Evolutionary conservation across 257 asterid genomes (phyloP).

Genomic region (Phtheirospermum japonicum): DNA sequence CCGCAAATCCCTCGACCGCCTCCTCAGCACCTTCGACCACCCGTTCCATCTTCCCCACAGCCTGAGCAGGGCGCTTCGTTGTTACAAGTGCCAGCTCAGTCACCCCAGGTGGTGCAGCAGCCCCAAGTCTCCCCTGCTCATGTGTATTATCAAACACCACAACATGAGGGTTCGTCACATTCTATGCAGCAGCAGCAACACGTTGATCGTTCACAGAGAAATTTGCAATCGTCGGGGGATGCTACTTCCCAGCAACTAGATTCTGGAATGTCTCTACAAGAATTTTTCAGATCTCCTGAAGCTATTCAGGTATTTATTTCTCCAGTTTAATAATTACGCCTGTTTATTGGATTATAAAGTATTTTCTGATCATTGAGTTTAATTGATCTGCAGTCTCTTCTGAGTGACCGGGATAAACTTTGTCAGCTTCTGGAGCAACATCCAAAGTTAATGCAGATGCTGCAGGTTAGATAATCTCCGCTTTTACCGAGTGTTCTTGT

Average conservation of each 20-base stretch:
- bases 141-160: constrained; percentile 51
- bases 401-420: constrained; percentile 90
- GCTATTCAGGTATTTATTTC: constrained; percentile 62
- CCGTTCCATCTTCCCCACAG: constrained; percentile 65
- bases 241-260: constrained; percentile 59
- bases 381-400: constrained; percentile 41
- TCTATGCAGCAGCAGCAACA: constrained; percentile 41
- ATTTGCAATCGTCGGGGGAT: constrained; percentile 42
- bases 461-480: constrained; percentile 32
- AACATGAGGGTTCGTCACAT: constrained; percentile 44
- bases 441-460: constrained; percentile 97
- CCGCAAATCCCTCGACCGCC: constrained; percentile 91
- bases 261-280: constrained; percentile 65
- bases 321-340: neutral
- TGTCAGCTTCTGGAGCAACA: constrained; percentile 92
- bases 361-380: constrained; percentile 17
- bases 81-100: constrained; percentile 32
- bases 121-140: constrained; percentile 46
- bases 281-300: constrained; percentile 68
- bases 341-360: neutral
- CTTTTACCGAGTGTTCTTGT: neutral
- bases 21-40: constrained; percentile 72
- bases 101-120: constrained; percentile 40
- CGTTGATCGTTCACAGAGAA: constrained; percentile 39
- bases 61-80: constrained; percentile 64